These are phyloP conservation scores for Colletotrichum limetticola DNA, from an alignment of 2,329 filamentous ascomycete species.

Conservation along the genomic window DNA sequence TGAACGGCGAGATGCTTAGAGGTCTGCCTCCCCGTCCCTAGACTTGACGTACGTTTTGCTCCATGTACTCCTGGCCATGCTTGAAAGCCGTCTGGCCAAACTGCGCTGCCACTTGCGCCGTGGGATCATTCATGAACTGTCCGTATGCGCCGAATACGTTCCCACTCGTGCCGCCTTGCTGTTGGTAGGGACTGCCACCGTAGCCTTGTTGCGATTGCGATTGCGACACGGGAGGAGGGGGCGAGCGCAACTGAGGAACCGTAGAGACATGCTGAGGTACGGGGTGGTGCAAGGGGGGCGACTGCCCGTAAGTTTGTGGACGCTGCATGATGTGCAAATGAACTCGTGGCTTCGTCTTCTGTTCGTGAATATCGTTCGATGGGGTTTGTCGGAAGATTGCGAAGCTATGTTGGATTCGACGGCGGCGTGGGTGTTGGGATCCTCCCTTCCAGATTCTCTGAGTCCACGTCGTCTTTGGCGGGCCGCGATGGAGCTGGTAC, in stretches of 20 bases:
- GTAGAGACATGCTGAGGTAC: slow-evolving; percentile 98
- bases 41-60: slow-evolving; percentile 82
- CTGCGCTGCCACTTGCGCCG: slow-evolving; percentile 93
- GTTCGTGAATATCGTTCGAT: not conserved
- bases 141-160: slow-evolving; percentile 80
- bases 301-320: slow-evolving; percentile 81
- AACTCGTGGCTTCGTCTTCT: slow-evolving; percentile 21
- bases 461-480: slow-evolving; percentile 27
- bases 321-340: slow-evolving; percentile 78
- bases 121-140: slow-evolving; percentile 95
- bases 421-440: slow-evolving; percentile 18
- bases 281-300: slow-evolving; percentile 94
- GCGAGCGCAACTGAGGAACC: slow-evolving; percentile 95
- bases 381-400: not conserved
- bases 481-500: slow-evolving; percentile 32
- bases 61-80: slow-evolving; percentile 92
- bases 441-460: slow-evolving; percentile 17
- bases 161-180: slow-evolving; percentile 63
- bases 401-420: not conserved
- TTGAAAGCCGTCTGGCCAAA: slow-evolving; percentile 92
- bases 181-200: slow-evolving; percentile 76
- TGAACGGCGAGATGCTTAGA: not conserved
- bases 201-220: slow-evolving; percentile 74
- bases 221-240: slow-evolving; percentile 80
- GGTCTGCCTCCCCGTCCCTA: no score